phyloP scores from a whole-genome alignment of 305 asterid genomes.

The Fraxinus floribunda region DNA sequence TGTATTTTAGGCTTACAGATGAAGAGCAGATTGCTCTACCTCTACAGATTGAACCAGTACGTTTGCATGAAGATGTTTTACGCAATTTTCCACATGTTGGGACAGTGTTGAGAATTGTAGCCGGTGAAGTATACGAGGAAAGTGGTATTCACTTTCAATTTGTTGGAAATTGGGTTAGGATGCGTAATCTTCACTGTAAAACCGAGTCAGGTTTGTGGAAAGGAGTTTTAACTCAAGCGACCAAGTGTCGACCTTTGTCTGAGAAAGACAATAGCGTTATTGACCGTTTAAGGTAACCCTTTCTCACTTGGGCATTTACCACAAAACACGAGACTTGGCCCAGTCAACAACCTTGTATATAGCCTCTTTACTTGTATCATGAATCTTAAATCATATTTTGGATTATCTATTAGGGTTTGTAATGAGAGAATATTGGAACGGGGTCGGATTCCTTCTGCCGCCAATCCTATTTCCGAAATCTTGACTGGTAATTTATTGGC shows the following conservation, averaged over 20 bases:
- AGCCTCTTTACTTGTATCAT: neutral
- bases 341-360: neutral
- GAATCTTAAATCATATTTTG: conserved; percentile 4
- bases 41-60: conserved; percentile 13
- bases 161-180: conserved; percentile 24
- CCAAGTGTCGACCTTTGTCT: conserved; percentile 27
- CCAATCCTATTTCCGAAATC: neutral
- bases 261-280: conserved; percentile 9
- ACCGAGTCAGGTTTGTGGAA: conserved; percentile 28
- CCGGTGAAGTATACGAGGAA: conserved; percentile 17
- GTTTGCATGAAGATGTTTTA: conserved; percentile 12
- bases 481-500: conserved; percentile 5
- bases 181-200: conserved; percentile 26
- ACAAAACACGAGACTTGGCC: neutral
- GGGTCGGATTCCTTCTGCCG: conserved; percentile 12
- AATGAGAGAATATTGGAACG: neutral
- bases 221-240: conserved; percentile 17
- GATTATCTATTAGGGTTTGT: conserved; percentile 8
- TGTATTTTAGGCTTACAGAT: conserved; percentile 8
- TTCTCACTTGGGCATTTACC: neutral
- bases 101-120: conserved; percentile 24
- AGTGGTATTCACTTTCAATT: conserved; percentile 20
- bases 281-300: conserved; percentile 7
- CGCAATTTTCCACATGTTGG: conserved; percentile 27
- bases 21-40: conserved; percentile 10